Evolutionary conservation across 2,329 filamentous ascomycete species (phyloP).

Genomic region (Rhynchosporium graminicola): DNA sequence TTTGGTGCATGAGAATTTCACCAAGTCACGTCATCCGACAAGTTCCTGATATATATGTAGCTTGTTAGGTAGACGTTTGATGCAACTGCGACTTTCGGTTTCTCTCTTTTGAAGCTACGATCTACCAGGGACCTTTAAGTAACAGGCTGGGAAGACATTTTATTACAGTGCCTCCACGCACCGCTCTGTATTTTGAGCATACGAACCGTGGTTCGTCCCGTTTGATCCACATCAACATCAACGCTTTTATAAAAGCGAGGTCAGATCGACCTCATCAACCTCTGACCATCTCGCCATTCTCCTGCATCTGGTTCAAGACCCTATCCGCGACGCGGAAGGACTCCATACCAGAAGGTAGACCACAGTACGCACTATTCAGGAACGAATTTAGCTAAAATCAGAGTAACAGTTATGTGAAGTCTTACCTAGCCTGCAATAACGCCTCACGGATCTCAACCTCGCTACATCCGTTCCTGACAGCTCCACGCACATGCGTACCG

Average conservation of each 20-base stretch:
- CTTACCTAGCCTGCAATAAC: slow-evolving; percentile 30
- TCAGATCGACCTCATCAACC: slow-evolving; percentile 7
- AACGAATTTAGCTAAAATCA: slow-evolving; percentile 13
- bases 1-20: no score
- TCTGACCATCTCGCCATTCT: slow-evolving; percentile 35
- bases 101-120: no score
- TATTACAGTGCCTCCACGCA: no score
- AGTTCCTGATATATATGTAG: no score
- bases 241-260: not conserved
- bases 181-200: no score
- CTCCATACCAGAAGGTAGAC: slow-evolving; percentile 38
- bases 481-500: slow-evolving; percentile 39
- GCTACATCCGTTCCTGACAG: slow-evolving; percentile 36
- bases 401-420: not conserved
- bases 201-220: no score
- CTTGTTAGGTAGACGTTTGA: no score
- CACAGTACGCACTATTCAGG: slow-evolving; percentile 36
- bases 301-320: slow-evolving; percentile 37
- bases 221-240: no score
- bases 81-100: no score
- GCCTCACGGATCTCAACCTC: slow-evolving; percentile 39
- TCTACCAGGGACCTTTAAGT: no score
- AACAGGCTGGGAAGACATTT: no score
- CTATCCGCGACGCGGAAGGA: slow-evolving; percentile 37
- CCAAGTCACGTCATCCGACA: no score